phyloP scores from a whole-genome alignment of 805 yeast genomes.

The Clavispora phyllophila region DNA sequence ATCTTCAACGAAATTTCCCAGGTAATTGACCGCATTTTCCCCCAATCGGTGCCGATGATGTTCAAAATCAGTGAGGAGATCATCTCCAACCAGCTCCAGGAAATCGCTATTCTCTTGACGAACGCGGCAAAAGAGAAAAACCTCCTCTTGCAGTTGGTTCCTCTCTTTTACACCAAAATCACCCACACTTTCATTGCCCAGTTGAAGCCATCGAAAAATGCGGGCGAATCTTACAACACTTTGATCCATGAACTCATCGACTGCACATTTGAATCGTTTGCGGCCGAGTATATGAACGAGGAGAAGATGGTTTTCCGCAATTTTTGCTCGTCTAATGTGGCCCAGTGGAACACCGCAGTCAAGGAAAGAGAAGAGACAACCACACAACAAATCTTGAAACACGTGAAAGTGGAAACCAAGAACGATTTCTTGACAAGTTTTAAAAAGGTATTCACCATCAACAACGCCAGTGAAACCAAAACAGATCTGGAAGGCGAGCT shows the following conservation, averaged over 20 bases:
- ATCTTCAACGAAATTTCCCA: constrained; percentile 34
- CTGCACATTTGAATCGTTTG: constrained; percentile 37
- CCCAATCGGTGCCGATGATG: constrained; percentile 42
- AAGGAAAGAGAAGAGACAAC: constrained; percentile 45
- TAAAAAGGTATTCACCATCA: constrained; percentile 50
- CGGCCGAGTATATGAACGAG: constrained; percentile 36
- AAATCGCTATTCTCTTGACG: constrained; percentile 24
- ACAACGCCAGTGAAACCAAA: constrained; percentile 1
- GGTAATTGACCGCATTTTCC: constrained; percentile 41
- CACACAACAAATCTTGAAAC: constrained; percentile 42
- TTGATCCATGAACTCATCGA: constrained; percentile 35
- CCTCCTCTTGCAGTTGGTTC: constrained; percentile 33
- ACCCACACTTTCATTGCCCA: constrained; percentile 20
- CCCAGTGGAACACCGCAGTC: constrained; percentile 31
- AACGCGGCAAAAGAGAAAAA: constrained; percentile 23
- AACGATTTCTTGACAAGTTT: constrained; percentile 60
- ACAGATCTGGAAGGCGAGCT: constrained; percentile 1
- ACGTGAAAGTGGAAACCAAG: constrained; percentile 46
- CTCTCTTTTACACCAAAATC: constrained; percentile 32
- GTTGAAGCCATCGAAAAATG: constrained; percentile 27
- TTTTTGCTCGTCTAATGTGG: constrained; percentile 20
- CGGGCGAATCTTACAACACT: constrained; percentile 31
- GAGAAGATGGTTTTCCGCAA: constrained; percentile 26
- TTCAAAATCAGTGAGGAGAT: constrained; percentile 44
- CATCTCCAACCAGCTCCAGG: constrained; percentile 35